Conservation (phyloP, 129 eudicot species). For the Scalesia atractyloides region DNA sequence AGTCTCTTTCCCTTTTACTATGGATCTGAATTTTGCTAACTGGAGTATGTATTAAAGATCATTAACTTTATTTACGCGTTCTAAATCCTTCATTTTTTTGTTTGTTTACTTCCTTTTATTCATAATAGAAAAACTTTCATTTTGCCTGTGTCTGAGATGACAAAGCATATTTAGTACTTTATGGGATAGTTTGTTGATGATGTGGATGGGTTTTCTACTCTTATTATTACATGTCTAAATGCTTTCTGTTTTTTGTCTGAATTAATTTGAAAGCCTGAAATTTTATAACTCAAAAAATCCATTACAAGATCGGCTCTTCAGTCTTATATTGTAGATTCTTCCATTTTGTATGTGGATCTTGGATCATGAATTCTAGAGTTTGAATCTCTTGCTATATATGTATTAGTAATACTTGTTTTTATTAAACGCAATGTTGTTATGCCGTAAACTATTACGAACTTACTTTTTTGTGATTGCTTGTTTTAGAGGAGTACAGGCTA, state of each 20-base stretch:
- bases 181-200: too few species aligned
- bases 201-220: too few species aligned
- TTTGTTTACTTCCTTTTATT: too few species aligned
- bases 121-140: too few species aligned
- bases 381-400: neutral
- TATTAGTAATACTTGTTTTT: neutral
- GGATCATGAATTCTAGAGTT: neutral
- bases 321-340: neutral
- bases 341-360: neutral
- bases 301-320: too few species aligned
- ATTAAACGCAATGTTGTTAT: neutral
- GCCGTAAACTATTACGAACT: neutral
- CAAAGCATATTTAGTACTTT: too few species aligned
- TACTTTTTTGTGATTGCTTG: neutral
- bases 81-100: too few species aligned
- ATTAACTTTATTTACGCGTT: neutral
- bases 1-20: too few species aligned
- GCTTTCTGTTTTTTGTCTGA: too few species aligned
- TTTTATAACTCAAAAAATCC: neutral
- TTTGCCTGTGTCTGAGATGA: too few species aligned
- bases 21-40: neutral
- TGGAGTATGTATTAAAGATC: slow-evolving; percentile 4
- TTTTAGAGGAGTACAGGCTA: neutral
- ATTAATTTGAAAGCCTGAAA: too few species aligned
- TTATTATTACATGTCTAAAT: too few species aligned